Percentiles rank a stretch among this genome's conserved stretches.
phyloP scores from a whole-genome alignment of 2,329 filamentous ascomycete species.

The Grosmannia penicillata region DNA sequence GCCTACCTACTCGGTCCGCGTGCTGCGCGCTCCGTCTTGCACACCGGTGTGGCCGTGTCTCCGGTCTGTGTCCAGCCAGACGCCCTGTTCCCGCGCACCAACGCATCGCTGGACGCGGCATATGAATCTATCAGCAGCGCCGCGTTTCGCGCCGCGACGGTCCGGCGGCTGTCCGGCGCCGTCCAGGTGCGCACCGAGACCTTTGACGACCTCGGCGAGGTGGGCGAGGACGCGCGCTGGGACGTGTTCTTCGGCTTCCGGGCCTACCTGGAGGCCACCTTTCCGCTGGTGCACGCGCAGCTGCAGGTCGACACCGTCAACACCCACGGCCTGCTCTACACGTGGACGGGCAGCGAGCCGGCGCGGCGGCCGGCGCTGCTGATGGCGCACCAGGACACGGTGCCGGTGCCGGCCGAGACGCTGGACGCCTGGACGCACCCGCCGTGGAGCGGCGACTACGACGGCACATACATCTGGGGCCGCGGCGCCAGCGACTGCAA shows the following conservation, averaged over 20 bases:
- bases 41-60: background rate
- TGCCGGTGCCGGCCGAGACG: slow-evolving; percentile 37
- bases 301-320: slow-evolving; percentile 40
- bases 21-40: background rate
- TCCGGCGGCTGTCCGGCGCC: slow-evolving; percentile 16
- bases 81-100: slow-evolving; percentile 2
- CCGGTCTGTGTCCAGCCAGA: slow-evolving; percentile 4
- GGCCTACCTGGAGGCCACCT: slow-evolving; percentile 30
- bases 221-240: slow-evolving; percentile 43
- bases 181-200: slow-evolving; percentile 17
- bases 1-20: background rate
- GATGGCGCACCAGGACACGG: slow-evolving; percentile 50
- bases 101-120: slow-evolving; percentile 1
- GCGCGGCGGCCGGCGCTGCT: slow-evolving; percentile 39
- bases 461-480: slow-evolving; percentile 45
- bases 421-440: slow-evolving; percentile 39
- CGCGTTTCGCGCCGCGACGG: slow-evolving; percentile 12
- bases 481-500: slow-evolving; percentile 46
- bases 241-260: slow-evolving; percentile 41
- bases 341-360: slow-evolving; percentile 35
- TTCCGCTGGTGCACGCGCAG: slow-evolving; percentile 32
- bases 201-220: slow-evolving; percentile 29
- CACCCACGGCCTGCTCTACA: slow-evolving; percentile 42
- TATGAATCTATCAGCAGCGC: slow-evolving; percentile 1
- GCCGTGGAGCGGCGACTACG: slow-evolving; percentile 41